Evolutionary conservation across 352 stramenopile species (phyloP).

Genomic region (Bremia lactucae): DNA sequence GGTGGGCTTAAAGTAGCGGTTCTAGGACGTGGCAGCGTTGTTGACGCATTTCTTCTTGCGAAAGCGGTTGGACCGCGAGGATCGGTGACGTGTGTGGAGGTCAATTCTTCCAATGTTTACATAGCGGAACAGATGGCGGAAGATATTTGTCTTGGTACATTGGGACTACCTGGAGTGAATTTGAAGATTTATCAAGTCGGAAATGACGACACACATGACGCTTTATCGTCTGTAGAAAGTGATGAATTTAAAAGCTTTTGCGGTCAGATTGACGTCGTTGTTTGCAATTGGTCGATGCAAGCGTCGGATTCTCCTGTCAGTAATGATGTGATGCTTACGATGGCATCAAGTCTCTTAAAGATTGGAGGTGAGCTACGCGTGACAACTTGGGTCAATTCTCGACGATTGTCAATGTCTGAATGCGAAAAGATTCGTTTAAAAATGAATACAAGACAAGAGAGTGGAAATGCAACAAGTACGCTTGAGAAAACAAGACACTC

Average conservation of each 20-base stretch:
- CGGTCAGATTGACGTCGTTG: constrained; percentile 19
- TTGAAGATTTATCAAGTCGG: constrained; percentile 26
- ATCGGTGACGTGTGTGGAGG: constrained; percentile 35
- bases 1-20: constrained; percentile 31
- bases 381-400: constrained; percentile 20
- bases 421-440: constrained; percentile 10
- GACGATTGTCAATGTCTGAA: constrained; percentile 16
- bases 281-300: constrained; percentile 46
- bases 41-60: constrained; percentile 33
- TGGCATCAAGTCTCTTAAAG: constrained; percentile 25
- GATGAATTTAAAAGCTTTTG: constrained; percentile 7
- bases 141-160: constrained; percentile 10
- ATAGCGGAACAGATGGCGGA: constrained; percentile 11
- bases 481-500: constrained; percentile 2
- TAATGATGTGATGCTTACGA: constrained; percentile 22
- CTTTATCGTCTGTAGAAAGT: neutral
- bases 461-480: neutral
- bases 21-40: constrained; percentile 31
- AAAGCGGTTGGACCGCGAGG: constrained; percentile 29
- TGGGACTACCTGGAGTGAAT: constrained; percentile 24
- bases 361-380: constrained; percentile 39
- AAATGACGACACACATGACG: constrained; percentile 4
- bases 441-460: constrained; percentile 4
- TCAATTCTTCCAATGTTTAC: constrained; percentile 8
- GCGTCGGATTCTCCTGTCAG: constrained; percentile 11